Conservation (phyloP, 192 early-diverging fungal genomes). For the Lobosporangium transversale region DNA sequence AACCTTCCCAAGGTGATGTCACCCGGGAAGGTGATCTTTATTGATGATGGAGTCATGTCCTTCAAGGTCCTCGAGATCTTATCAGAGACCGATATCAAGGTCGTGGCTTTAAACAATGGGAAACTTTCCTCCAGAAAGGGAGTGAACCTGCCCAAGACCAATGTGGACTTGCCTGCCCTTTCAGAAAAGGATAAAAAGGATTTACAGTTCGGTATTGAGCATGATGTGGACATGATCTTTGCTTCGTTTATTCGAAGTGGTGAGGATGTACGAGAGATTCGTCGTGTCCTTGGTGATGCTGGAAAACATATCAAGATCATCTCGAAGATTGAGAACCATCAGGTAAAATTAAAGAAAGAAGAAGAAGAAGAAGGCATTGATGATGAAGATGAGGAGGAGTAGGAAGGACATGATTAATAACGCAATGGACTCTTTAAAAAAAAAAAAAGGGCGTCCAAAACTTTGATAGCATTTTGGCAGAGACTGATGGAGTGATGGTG, state of each 20-base stretch:
- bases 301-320: conserved; percentile 93
- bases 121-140: conserved; percentile 89
- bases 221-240: conserved; percentile 92
- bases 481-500: conserved; percentile 95
- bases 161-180: conserved; percentile 89
- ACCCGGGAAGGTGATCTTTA: conserved; percentile 76
- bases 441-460: conserved; percentile 81
- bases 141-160: conserved; percentile 88
- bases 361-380: no score
- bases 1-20: conserved; percentile 76
- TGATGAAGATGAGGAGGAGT: no score
- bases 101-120: conserved; percentile 79
- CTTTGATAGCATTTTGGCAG: conserved; percentile 93
- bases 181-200: conserved; percentile 91
- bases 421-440: background rate
- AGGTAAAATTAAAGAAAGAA: conserved; percentile 26
- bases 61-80: conserved; percentile 84
- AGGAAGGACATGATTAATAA: no score
- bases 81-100: conserved; percentile 60
- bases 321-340: conserved; percentile 92
- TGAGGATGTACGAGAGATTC: conserved; percentile 89
- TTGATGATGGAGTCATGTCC: conserved; percentile 95
- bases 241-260: conserved; percentile 94
- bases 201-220: conserved; percentile 87
- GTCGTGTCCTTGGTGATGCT: conserved; percentile 76